phyloP scores from a whole-genome alignment of 108 stramenopile genomes.

The Schizochytrium sp. region DNA sequence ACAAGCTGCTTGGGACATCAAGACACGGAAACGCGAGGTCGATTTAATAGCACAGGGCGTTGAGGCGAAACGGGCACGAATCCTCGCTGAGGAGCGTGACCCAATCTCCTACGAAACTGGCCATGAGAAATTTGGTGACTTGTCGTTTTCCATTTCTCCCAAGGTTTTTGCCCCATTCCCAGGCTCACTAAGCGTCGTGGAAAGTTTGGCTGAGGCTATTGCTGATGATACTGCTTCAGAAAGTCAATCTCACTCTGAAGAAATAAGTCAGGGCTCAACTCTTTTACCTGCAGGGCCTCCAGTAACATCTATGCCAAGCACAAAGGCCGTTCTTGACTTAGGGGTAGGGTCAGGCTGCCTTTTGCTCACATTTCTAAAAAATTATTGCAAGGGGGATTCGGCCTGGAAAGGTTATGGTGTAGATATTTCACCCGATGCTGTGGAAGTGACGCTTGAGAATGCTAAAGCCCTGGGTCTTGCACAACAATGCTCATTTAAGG shows the following conservation, averaged over 20 bases:
- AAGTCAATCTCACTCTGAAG: too few relatives aligned
- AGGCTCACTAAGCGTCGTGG: not conserved
- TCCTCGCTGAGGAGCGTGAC: constrained; percentile 6
- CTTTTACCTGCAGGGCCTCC: not conserved
- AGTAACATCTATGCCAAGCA: not conserved
- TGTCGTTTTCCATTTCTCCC: not conserved
- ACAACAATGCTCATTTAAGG: not conserved
- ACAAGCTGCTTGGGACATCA: not conserved
- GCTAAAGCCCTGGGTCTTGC: not conserved
- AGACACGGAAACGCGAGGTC: not conserved
- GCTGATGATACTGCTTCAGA: not conserved
- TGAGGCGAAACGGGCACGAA: not conserved
- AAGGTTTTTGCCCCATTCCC: not conserved
- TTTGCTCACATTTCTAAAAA: not conserved
- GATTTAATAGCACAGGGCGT: not conserved
- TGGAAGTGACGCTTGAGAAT: not conserved
- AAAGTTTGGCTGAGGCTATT: not conserved
- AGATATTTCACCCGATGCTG: not conserved
- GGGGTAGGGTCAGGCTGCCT: not conserved
- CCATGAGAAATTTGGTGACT: not conserved
- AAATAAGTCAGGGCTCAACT: not conserved
- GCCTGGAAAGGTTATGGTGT: constrained; percentile 2
- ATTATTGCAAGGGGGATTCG: not conserved
- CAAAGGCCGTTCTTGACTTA: not conserved
- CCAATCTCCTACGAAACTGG: not conserved